Evolutionary conservation across 2,329 filamentous ascomycete species (phyloP), one percentile per base, ranked within the genome.

Genomic region (Phialophora tarda): DNA sequence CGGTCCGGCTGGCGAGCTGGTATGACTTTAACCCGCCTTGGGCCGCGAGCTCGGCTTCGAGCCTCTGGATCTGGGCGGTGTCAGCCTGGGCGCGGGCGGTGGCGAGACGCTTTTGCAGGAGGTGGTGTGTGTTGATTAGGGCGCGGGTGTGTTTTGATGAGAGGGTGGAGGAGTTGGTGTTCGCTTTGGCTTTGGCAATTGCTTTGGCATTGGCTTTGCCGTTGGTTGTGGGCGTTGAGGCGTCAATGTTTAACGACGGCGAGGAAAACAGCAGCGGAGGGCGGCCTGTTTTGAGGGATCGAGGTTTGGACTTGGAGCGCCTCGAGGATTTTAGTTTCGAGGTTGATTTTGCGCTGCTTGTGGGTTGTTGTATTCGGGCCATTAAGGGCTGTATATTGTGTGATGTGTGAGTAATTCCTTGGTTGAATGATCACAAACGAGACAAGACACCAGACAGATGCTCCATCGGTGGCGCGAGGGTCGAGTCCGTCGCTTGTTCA

Each of bases 1-100:
- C 87, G 58, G 84, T 82, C 67, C 85, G 86, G 77, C 86, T 88
- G 55, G 87, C 87, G 54, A 83, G 79, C 74, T 89, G 87, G 70
- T 89, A 89, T 26, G 78, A 80, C 69, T 85, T 78, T 60, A 89
- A 75, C 0, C 87, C 87, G 7, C 87, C 87, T 59, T 84, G 81
- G n/a, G 79, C 77, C 24, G 83, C 78, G 63, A 89, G 86, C 61
- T 84, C 78, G 21, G 75, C 74, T 63, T 83, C 77, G 14, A 89
- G 75, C 17, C 78, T 74, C 34, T 75, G 72, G 24, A 82, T 81
- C 32, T 77, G 73, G 21, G 73, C 73, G 21, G 66, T 63, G 62
- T 85, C 78, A 41, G 78, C 77, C 1, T 82, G 82, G 59, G 81
- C 76, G 28, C 82, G 59, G 7, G 87, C 87, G 69, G 80, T 79